These are phyloP conservation scores for Babjeviella inositovora DNA, from an alignment of 805 yeast genomes.

Conservation along the genomic window DNA sequence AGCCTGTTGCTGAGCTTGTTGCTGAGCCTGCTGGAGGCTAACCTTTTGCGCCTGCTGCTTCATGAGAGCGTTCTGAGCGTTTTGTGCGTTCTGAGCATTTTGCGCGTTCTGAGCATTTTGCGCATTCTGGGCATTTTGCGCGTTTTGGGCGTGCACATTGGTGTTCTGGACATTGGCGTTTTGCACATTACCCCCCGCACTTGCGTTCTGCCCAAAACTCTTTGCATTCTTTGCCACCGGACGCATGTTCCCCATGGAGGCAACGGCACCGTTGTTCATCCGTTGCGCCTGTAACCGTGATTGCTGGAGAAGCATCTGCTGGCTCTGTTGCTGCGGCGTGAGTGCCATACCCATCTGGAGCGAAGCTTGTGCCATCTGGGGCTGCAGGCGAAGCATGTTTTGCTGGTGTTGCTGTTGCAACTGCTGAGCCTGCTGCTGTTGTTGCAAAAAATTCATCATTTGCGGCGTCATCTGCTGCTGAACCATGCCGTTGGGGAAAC, in stretches of 20 bases:
- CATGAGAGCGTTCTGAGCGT: slow-evolving; percentile 1
- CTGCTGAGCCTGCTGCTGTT: slow-evolving; percentile 5
- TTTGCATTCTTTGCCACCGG: no score
- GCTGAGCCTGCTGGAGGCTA: slow-evolving; percentile 2
- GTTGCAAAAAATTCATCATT: no score
- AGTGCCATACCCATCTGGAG: slow-evolving; percentile 3
- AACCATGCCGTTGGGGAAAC: no score
- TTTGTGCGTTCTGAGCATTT: slow-evolving; percentile 2
- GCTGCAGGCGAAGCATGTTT: slow-evolving; percentile 3
- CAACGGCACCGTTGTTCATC: no score
- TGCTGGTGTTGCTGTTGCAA: slow-evolving; percentile 4
- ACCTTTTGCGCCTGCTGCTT: no score
- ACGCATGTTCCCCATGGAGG: no score
- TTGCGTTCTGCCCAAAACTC: no score
- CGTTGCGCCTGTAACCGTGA: slow-evolving; percentile 2
- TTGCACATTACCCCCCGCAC: slow-evolving; percentile 3
- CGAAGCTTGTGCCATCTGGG: slow-evolving; percentile 2
- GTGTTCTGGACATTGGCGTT: slow-evolving; percentile 6
- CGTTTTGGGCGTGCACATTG: slow-evolving; percentile 2
- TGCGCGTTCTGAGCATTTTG: slow-evolving; percentile 1
- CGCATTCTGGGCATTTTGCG: slow-evolving; percentile 1
- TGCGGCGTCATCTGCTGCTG: no score
- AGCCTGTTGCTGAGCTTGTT: slow-evolving; percentile 2
- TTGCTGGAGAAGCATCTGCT: slow-evolving; percentile 3
- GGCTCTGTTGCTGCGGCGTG: slow-evolving; percentile 4